A percentile compares a stretch with the other conserved stretches of the same genome.
Conservation (phyloP, 148 eudicot species). For the Vaccinium vitisidaea region DNA sequence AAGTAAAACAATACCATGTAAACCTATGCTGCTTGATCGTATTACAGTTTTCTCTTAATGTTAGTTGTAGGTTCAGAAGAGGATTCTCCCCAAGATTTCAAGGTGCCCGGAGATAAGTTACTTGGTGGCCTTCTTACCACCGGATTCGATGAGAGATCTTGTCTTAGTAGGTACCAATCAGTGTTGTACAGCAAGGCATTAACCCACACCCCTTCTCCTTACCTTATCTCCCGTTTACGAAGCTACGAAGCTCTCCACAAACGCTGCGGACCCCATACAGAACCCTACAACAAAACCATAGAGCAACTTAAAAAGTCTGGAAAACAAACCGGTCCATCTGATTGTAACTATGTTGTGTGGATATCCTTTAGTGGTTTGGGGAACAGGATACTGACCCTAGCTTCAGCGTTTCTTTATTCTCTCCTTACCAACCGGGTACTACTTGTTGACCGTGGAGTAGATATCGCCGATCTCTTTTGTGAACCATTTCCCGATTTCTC, state of each 20-base stretch:
- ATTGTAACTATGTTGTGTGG: constrained; percentile 92
- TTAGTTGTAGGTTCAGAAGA: constrained; percentile 24
- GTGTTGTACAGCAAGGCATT: constrained; percentile 47
- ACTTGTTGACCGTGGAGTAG: constrained; percentile 78
- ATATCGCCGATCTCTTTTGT: constrained; percentile 79
- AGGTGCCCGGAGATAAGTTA: constrained; percentile 35
- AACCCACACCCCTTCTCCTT: constrained; percentile 53
- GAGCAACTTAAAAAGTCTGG: constrained; percentile 36
- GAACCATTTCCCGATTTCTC: constrained; percentile 87
- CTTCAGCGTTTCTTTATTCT: constrained; percentile 84
- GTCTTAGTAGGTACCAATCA: constrained; percentile 76
- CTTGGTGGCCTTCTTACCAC: constrained; percentile 61
- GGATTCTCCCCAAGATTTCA: constrained; percentile 14
- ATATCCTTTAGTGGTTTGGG: constrained; percentile 90
- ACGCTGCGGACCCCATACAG: constrained; percentile 85
- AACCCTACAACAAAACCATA: constrained; percentile 57
- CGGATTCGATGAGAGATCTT: constrained; percentile 58
- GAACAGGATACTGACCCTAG: constrained; percentile 74
- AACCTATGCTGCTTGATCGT: not conserved
- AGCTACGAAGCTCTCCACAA: constrained; percentile 78
- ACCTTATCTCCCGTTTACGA: constrained; percentile 77
- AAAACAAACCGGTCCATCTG: constrained; percentile 27
- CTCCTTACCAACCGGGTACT: constrained; percentile 79
- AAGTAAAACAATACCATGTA: not conserved
- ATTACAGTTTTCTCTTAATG: not conserved